Evolutionary conservation across 2,329 filamentous ascomycete species (phyloP).

Genomic region (Beauveria brongniartii): DNA sequence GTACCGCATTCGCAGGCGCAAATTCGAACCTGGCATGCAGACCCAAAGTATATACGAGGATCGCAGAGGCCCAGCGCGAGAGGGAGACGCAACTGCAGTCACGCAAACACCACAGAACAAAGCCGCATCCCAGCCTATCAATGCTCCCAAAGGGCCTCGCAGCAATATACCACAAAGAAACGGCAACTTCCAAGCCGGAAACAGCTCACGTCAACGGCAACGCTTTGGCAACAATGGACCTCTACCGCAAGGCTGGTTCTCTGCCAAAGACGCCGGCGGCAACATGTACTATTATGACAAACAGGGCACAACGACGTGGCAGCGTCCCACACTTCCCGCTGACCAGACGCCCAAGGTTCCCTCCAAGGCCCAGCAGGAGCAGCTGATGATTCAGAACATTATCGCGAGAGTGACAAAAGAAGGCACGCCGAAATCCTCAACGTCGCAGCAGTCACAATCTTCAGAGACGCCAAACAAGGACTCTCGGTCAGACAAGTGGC

Average conservation of each 20-base stretch:
- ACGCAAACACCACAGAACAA: constrained; percentile 31
- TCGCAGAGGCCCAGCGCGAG: constrained; percentile 45
- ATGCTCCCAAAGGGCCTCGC: constrained; percentile 50
- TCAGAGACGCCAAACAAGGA: constrained; percentile 46
- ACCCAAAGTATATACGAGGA: constrained; percentile 51
- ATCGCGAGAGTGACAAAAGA: constrained; percentile 78
- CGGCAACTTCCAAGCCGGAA: constrained; percentile 38
- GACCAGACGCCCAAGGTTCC: constrained; percentile 56
- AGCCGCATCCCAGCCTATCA: constrained; percentile 36
- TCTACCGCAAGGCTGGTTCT: constrained; percentile 80
- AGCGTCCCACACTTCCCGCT: constrained; percentile 60
- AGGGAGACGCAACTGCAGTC: constrained; percentile 25
- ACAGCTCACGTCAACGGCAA: constrained; percentile 34
- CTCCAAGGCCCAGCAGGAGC: constrained; percentile 53
- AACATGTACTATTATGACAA: constrained; percentile 81
- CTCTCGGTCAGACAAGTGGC: constrained; percentile 63
- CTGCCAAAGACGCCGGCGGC: constrained; percentile 62
- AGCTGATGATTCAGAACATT: constrained; percentile 73
- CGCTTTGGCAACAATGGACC: constrained; percentile 37
- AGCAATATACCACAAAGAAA: constrained; percentile 51
- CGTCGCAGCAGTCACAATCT: constrained; percentile 39
- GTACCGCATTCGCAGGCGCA: constrained; percentile 88
- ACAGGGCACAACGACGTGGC: constrained; percentile 73
- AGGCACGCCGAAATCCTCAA: constrained; percentile 38
- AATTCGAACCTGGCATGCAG: constrained; percentile 61